phyloP scores from a whole-genome alignment of 2,329 filamentous ascomycete genomes.

The Penicillium frequentans region DNA sequence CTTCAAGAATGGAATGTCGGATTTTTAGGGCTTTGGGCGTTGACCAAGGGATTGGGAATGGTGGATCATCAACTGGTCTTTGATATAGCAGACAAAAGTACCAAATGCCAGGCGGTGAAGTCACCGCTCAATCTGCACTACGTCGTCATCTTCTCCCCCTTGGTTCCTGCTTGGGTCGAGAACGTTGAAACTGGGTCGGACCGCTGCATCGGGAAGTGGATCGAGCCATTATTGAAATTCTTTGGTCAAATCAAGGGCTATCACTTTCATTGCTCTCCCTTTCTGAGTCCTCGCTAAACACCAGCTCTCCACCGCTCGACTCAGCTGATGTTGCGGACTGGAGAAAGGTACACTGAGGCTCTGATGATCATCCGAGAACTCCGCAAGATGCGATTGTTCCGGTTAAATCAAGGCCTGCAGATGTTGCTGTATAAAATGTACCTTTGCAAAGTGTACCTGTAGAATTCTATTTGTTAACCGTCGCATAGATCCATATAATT shows the following conservation, averaged over 20 bases:
- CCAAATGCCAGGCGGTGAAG: slow-evolving; percentile 16
- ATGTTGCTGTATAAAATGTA: background rate
- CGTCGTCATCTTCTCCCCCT: slow-evolving; percentile 7
- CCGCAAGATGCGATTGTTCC: background rate
- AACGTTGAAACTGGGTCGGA: slow-evolving; percentile 37
- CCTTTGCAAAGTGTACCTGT: background rate
- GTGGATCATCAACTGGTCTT: slow-evolving; percentile 4
- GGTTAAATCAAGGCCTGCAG: background rate
- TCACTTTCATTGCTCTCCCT: background rate
- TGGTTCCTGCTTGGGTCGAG: slow-evolving; percentile 24
- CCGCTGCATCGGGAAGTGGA: slow-evolving; percentile 42
- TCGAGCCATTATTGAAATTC: slow-evolving; percentile 13
- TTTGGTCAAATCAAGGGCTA: background rate
- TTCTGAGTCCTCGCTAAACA: background rate
- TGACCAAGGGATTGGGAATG: slow-evolving; percentile 22
- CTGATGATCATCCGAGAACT: slow-evolving; percentile 18
- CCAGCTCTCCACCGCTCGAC: background rate
- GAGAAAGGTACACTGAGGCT: slow-evolving; percentile 14
- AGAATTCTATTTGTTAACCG: background rate
- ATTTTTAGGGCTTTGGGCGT: background rate
- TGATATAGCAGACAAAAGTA: background rate
- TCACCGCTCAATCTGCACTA: slow-evolving; percentile 19
- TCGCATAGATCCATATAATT: background rate
- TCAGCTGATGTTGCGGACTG: slow-evolving; percentile 4
- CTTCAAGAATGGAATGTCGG: background rate